Conservation (phyloP, 2,329 filamentous ascomycete species). For the Aspergillus sp. region DNA sequence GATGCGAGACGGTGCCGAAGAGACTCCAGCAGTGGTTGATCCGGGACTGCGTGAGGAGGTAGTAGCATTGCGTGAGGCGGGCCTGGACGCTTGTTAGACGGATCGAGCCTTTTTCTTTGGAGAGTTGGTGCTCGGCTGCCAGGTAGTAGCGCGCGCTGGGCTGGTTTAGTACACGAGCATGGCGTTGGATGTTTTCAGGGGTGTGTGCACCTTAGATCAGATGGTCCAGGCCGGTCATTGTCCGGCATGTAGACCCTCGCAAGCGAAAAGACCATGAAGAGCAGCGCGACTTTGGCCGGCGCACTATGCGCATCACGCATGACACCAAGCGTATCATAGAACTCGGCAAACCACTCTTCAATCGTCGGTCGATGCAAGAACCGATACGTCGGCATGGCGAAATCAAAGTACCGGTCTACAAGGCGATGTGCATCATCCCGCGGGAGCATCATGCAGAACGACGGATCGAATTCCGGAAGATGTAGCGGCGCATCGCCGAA, state of each 20-base stretch:
- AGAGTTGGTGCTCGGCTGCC: constrained; percentile 39
- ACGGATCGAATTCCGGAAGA: constrained; percentile 47
- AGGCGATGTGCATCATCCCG: constrained; percentile 34
- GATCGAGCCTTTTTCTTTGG: constrained; percentile 46
- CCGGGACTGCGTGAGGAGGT: constrained; percentile 50
- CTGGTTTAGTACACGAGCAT: background rate
- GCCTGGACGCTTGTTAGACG: constrained; percentile 49
- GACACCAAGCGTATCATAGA: constrained; percentile 45
- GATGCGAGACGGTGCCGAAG: constrained; percentile 49
- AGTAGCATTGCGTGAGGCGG: constrained; percentile 49
- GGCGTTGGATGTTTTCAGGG: background rate
- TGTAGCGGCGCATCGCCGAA: constrained; percentile 49
- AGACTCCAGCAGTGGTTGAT: constrained; percentile 55
- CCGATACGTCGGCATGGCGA: constrained; percentile 50
- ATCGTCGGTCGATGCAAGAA: constrained; percentile 51
- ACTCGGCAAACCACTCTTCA: constrained; percentile 50
- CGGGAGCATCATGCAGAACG: constrained; percentile 49
- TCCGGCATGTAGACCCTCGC: constrained; percentile 11
- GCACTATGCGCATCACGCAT: constrained; percentile 48
- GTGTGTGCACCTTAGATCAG: background rate
- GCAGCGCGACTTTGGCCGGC: constrained; percentile 34
- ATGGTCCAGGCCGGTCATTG: constrained; percentile 5
- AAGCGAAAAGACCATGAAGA: constrained; percentile 16
- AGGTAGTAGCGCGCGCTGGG: constrained; percentile 8
- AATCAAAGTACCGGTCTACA: constrained; percentile 49